Evolutionary conservation across 1,284 basidiomycete genomes (phyloP).

Genomic region (Trichosporon ovoides): DNA sequence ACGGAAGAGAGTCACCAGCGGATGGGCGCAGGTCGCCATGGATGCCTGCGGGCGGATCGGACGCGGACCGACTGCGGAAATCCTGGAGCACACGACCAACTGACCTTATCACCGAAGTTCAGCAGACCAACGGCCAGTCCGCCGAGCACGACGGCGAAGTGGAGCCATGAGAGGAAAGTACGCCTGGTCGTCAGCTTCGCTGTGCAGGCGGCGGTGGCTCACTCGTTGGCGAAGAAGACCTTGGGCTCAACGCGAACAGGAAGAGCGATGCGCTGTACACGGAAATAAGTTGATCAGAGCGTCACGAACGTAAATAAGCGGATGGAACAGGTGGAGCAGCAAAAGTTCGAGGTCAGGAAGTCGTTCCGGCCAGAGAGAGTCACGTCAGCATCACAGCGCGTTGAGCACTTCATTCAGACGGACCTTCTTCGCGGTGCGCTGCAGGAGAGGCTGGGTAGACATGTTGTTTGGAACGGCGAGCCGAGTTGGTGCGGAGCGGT

Average conservation of each 20-base stretch:
- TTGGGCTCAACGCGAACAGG: conserved; percentile 91
- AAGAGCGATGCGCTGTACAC: conserved; percentile 70
- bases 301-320: conserved; percentile 12
- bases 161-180: conserved; percentile 93
- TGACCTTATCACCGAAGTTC: conserved; percentile 89
- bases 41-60: neutral
- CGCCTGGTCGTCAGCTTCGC: conserved; percentile 33
- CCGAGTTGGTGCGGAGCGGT: neutral
- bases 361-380: neutral
- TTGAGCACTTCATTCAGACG: neutral
- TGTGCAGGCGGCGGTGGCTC: conserved; percentile 30
- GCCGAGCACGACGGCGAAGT: conserved; percentile 90
- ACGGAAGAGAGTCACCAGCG: no score
- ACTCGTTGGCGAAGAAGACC: conserved; percentile 85
- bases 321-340: neutral
- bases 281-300: neutral
- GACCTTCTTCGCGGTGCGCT: conserved; percentile 81
- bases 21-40: no score
- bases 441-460: conserved; percentile 97
- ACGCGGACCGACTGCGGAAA: neutral
- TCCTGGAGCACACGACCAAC: conserved; percentile 22
- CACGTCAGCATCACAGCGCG: neutral
- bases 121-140: conserved; percentile 90
- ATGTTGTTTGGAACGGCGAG: conserved; percentile 50
- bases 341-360: neutral